A percentile compares a stretch with the other conserved stretches of the same genome.
Conservation (phyloP, 495 filamentous ascomycete genomes). For the Tuber indicum region DNA sequence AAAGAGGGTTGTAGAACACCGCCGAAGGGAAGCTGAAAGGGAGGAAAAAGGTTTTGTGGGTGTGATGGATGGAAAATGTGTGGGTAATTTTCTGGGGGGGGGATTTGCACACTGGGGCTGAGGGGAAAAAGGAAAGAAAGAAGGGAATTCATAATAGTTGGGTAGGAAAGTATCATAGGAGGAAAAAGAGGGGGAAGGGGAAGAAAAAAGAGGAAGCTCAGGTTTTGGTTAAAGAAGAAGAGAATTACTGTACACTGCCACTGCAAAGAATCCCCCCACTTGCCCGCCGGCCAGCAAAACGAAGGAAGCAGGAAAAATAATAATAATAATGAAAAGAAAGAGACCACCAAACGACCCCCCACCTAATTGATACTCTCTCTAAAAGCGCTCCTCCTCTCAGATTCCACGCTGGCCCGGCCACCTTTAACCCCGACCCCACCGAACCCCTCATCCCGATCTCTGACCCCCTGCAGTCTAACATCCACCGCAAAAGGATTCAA, state of each 20-base stretch:
- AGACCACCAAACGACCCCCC: neutral
- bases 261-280: neutral
- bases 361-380: slow-evolving; percentile 44
- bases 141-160: neutral
- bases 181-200: neutral
- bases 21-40: neutral
- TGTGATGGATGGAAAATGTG: neutral
- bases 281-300: neutral
- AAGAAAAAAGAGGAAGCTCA: neutral
- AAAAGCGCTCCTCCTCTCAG: slow-evolving; percentile 54
- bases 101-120: neutral
- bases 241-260: neutral
- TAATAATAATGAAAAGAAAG: neutral
- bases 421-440: slow-evolving; percentile 42
- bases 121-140: neutral
- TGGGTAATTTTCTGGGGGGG: neutral
- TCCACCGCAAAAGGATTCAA: slow-evolving; percentile 37
- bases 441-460: slow-evolving; percentile 37
- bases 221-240: neutral
- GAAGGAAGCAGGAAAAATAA: neutral
- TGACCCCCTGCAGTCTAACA: slow-evolving; percentile 16
- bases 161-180: neutral
- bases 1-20: neutral
- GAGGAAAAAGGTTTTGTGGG: neutral
- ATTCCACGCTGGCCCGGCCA: slow-evolving; percentile 44